phyloP scores from a whole-genome alignment of 192 early-diverging fungal genomes.

The Paraglomus occultum region DNA sequence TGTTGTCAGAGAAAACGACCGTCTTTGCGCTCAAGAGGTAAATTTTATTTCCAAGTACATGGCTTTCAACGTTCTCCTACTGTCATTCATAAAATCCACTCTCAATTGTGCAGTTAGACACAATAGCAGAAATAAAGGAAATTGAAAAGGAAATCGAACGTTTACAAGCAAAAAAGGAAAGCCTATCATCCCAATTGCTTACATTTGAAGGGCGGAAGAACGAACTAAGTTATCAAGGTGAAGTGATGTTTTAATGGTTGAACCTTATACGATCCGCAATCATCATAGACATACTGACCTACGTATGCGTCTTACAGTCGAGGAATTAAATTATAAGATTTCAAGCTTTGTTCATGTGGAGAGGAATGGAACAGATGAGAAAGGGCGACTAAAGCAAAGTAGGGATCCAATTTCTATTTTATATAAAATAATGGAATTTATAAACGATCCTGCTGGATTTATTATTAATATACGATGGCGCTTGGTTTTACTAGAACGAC shows the following conservation, averaged over 20 bases:
- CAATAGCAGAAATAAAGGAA: slow-evolving; percentile 46
- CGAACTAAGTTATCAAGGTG: slow-evolving; percentile 43
- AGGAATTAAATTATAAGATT: no score
- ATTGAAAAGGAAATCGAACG: slow-evolving; percentile 49
- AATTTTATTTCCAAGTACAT: neutral
- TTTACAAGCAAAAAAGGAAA: slow-evolving; percentile 40
- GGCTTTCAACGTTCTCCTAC: neutral
- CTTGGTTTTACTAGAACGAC: no score
- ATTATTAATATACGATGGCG: no score
- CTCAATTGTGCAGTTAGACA: slow-evolving; percentile 35
- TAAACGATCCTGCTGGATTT: no score
- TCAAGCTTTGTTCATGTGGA: no score
- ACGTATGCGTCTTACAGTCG: no score
- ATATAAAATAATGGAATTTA: no score
- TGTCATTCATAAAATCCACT: neutral
- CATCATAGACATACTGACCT: no score
- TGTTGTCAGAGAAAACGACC: slow-evolving; percentile 49
- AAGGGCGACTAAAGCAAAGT: no score
- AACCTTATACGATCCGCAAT: no score
- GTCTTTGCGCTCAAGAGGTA: slow-evolving; percentile 52
- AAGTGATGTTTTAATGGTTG: slow-evolving; percentile 18
- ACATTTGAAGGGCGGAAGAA: slow-evolving; percentile 45
- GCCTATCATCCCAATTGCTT: slow-evolving; percentile 41
- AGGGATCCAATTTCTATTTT: no score
- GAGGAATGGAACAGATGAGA: no score